Conservation (phyloP, 2,329 filamentous ascomycete species). For the Aspergillus neotritici region DNA sequence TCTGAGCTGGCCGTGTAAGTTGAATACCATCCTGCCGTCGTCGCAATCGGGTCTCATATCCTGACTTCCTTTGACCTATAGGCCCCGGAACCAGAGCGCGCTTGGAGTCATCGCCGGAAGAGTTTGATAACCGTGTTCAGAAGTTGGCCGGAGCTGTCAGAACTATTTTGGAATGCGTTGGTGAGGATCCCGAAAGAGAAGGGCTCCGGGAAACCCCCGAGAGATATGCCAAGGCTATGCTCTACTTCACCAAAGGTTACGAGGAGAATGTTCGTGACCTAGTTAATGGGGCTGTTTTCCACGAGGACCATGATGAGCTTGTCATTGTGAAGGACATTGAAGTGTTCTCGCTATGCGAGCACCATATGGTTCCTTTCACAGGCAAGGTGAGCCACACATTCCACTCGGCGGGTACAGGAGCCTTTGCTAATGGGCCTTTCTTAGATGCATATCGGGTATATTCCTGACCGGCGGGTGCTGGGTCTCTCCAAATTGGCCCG, state of each 20-base stretch:
- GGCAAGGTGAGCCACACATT: constrained; percentile 62
- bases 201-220: constrained; percentile 64
- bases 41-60: constrained; percentile 4
- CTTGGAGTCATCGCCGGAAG: constrained; percentile 53
- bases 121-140: constrained; percentile 52
- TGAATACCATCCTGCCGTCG: not conserved
- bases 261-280: constrained; percentile 89
- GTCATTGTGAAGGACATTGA: constrained; percentile 98
- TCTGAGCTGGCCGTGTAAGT: constrained; percentile 49
- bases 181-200: constrained; percentile 60
- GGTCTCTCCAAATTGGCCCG: constrained; percentile 93
- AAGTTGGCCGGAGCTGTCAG: constrained; percentile 59
- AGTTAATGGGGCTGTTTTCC: constrained; percentile 89
- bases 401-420: not conserved
- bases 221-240: constrained; percentile 89
- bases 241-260: constrained; percentile 95
- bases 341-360: constrained; percentile 89
- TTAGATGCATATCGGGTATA: constrained; percentile 98
- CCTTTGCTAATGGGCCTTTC: constrained; percentile 8
- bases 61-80: constrained; percentile 12
- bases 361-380: constrained; percentile 92
- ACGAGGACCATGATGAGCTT: constrained; percentile 94
- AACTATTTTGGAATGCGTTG: constrained; percentile 61
- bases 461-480: constrained; percentile 83
- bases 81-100: constrained; percentile 46